Base-by-base conservation (phyloP, 345 rosid species). In the Rhizophora apiculata region DNA sequence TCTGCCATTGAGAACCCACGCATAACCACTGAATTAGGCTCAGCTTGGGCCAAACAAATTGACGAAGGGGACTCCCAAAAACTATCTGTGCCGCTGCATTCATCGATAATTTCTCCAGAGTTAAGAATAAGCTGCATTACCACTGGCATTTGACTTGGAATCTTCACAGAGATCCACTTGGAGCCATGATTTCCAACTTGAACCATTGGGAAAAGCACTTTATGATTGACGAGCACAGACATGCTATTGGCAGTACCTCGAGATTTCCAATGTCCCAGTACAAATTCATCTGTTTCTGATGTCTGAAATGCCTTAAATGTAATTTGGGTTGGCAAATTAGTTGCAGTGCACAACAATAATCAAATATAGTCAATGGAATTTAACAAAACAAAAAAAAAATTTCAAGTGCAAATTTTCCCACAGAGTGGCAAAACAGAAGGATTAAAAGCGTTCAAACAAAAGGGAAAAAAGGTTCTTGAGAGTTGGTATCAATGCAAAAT, bases 111-210 rank as follows among this genome's bases (percentile, higher is more conserved):
- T 83, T 85, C 86, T 63, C 80, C 87, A 0, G 92, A 80, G 78
- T 84, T 83, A 60, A 89, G 85, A 70, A 89, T 79, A 64, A 89
- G 86, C 86, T 89, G 92, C 90, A 89, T 83, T 60, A 83, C 73
- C 68, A 87, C 88, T 8, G 92, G 89, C 30, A 76, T 81, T 58
- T 74, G 78, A 74, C 90, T 87, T 46, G 96, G 96, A 77, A 86
- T 89, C 72, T 71, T 80, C 19, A 87, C 90, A n/a, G 81, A 82
- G 82, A 89, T 86, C 92, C 86, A 85, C 74, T 78, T 79, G 9
- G 88, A 70, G 58, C 26, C 36, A 75, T 80, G 77, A 72, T 74
- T 74, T 62, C 87, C 92, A 52, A 83, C 79, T 75, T 77, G 78
- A 74, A 84, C 84, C 73, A 79, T 64, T 37, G 85, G 81, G 74